Evolutionary conservation across 192 early-diverging fungal genomes (phyloP), one percentile per base, ranked within the genome.

Genomic region (Coemansia sp.): DNA sequence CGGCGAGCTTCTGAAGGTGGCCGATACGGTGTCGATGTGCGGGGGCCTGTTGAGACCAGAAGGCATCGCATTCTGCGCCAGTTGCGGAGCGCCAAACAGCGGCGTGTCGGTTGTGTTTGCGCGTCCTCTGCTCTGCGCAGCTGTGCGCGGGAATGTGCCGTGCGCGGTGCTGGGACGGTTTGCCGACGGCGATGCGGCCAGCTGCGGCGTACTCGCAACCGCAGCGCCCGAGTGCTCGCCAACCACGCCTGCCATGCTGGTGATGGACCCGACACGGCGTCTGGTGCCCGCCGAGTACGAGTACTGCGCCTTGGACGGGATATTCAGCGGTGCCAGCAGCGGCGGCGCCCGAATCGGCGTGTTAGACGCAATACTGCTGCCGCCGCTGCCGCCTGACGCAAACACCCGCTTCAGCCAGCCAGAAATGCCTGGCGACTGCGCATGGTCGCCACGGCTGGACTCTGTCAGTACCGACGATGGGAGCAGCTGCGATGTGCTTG

Each of bases 331-430:
- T 22, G 72, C 69, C 56, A 80, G 62, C 51, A 66, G 58, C 58
- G 77, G 61, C 51, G 51, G 51, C 51, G 9, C 51, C 8, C 25
- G 51, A 25, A 25, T 25, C 1, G 25, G 25, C 48, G 72, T 70
- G 53, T 22, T 57, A 8, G 66, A 62, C 41, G 49, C 49, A n/a
- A 41, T 16, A n/a, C n/a, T n/a, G n/a, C n/a, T n/a, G n/a, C n/a
- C n/a, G 7, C 53, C 46, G 5, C 55, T 17, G 17, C 61, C 45
- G 25, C 71, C 60, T 6, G 78, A 69, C 14, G 78, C 56, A 74
- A 81, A 81, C 78, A 81, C 68, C 46, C 78, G 72, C 8, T 69
- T 64, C 37, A 81, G 64, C 78, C 78, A 81, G 39, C 73, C 78
- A 25, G 69, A 66, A 2, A 81, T 72, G 6, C 78, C 78, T 13